Percentiles rank a stretch among this genome's conserved stretches.
phyloP scores from a whole-genome alignment of 257 asterid genomes.

The Jasminum sambac region DNA sequence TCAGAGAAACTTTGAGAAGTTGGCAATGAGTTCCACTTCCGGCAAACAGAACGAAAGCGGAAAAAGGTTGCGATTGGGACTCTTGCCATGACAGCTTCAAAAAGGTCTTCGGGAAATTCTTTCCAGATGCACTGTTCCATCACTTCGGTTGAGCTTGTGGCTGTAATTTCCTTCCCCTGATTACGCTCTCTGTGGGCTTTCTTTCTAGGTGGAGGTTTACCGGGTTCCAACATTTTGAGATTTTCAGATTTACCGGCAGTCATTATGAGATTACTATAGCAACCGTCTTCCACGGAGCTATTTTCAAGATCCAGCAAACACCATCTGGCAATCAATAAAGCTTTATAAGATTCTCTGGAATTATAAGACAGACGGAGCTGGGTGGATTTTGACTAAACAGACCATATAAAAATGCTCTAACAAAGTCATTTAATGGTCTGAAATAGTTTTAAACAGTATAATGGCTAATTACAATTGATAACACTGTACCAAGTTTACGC shows the following conservation, averaged over 20 bases:
- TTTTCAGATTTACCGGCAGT: conserved; percentile 78
- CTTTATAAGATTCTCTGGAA: conserved; percentile 12
- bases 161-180: conserved; percentile 45
- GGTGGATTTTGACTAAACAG: neutral
- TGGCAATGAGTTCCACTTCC: conserved; percentile 78
- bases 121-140: conserved; percentile 82
- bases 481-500: neutral
- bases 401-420: conserved; percentile 15
- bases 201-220: conserved; percentile 79
- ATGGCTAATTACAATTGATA: neutral
- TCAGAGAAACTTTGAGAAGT: conserved; percentile 76
- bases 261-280: conserved; percentile 60
- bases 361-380: neutral
- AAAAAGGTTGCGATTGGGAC: conserved; percentile 79
- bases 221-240: conserved; percentile 81
- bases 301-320: conserved; percentile 57
- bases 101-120: conserved; percentile 93
- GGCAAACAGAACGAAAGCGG: conserved; percentile 76
- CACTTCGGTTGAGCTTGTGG: conserved; percentile 40
- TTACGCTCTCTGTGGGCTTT: conserved; percentile 63
- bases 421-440: conserved; percentile 3
- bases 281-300: conserved; percentile 48
- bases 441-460: neutral
- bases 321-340: conserved; percentile 50
- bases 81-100: conserved; percentile 86